Conservation (phyloP, 257 asterid species). For the Salvia splendens region DNA sequence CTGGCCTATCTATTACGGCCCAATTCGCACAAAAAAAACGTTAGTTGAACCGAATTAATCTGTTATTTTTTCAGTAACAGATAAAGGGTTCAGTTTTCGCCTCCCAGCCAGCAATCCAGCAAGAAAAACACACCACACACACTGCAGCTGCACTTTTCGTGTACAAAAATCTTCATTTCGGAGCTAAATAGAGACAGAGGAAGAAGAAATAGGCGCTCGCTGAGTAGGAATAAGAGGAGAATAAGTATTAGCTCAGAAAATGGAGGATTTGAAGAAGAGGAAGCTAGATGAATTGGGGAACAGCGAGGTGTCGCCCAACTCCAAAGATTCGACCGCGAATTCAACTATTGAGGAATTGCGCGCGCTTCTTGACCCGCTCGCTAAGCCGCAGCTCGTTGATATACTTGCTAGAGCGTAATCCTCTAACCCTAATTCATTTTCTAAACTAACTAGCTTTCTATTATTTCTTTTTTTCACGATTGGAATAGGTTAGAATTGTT, state of each 20-base stretch:
- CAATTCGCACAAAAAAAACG: neutral
- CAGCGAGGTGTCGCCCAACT: constrained; percentile 39
- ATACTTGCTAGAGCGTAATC: constrained; percentile 47
- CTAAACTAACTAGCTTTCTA: neutral
- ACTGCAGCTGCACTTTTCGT: constrained; percentile 4
- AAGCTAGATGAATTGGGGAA: constrained; percentile 57
- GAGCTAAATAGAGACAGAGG: neutral
- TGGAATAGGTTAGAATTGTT: neutral
- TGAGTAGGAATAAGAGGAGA: too few relatives aligned
- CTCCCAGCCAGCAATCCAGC: neutral
- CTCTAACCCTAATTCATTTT: neutral
- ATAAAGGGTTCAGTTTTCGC: constrained; percentile 33
- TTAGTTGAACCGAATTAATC: too few relatives aligned
- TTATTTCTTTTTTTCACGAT: neutral
- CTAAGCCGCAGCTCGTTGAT: constrained; percentile 79
- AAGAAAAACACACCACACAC: neutral
- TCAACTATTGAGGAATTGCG: constrained; percentile 59
- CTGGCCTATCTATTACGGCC: neutral
- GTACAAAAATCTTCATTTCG: neutral
- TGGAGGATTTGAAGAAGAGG: constrained; percentile 84
- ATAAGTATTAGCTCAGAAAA: constrained; percentile 11
- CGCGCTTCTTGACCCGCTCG: constrained; percentile 70
- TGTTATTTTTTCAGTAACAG: too few relatives aligned
- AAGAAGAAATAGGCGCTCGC: neutral
- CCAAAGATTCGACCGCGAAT: constrained; percentile 36